Conservation (phyloP, 345 rosid genomes). For the Lumnitzera racemosa region DNA sequence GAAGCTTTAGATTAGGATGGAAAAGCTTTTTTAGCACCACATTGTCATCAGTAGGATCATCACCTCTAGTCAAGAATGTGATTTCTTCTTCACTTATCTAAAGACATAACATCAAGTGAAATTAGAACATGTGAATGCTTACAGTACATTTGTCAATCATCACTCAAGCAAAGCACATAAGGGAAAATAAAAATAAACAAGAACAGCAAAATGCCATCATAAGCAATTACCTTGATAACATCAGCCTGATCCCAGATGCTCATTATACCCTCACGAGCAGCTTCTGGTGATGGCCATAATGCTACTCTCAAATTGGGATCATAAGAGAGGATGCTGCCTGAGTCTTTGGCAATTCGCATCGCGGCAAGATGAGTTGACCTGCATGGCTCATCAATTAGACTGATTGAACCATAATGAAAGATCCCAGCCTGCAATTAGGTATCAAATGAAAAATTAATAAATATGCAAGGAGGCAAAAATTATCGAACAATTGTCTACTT, state of each 20-base stretch:
- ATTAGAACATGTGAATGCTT: no score
- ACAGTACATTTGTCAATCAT: no score
- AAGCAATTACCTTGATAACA: constrained; percentile 61
- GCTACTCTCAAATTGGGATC: constrained; percentile 93
- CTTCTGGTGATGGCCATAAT: constrained; percentile 84
- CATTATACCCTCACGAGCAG: constrained; percentile 80
- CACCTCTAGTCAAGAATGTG: constrained; percentile 59
- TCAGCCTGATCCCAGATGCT: constrained; percentile 91
- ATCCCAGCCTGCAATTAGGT: constrained; percentile 59
- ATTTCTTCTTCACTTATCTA: constrained; percentile 97
- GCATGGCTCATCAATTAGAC: constrained; percentile 95
- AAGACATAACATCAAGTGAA: no score
- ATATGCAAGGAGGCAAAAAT: neutral
- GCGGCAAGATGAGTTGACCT: constrained; percentile 91
- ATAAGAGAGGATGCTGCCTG: constrained; percentile 83
- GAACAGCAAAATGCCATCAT: neutral
- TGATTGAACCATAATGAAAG: constrained; percentile 94
- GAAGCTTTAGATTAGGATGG: constrained; percentile 77
- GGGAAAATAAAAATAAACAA: no score
- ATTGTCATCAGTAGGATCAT: constrained; percentile 54
- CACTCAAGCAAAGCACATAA: no score
- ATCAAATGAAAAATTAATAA: neutral
- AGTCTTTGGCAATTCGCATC: constrained; percentile 59
- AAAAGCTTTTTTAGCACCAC: constrained; percentile 62
- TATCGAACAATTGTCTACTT: neutral